Percentiles rank a stretch among this genome's conserved stretches.
Conservation (phyloP, 1,284 basidiomycete genomes). For the Ustilago trichophora region DNA sequence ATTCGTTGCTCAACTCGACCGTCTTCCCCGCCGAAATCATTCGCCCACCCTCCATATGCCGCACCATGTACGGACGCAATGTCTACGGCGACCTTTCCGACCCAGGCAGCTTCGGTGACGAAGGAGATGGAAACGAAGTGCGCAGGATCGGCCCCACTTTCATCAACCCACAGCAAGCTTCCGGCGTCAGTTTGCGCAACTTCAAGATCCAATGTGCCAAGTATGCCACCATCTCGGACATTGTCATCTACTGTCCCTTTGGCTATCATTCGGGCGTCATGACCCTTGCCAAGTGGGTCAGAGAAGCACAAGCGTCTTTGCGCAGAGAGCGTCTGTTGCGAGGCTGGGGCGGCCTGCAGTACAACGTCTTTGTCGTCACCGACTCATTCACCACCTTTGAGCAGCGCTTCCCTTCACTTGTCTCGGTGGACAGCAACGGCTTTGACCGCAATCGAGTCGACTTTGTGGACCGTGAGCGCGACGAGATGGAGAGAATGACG, state of each 20-base stretch:
- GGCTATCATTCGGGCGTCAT: slow-evolving; percentile 55
- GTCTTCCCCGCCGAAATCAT: slow-evolving; percentile 53
- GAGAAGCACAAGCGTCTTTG: slow-evolving; percentile 57
- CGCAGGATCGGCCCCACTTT: slow-evolving; percentile 39
- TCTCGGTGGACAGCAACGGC: slow-evolving; percentile 70
- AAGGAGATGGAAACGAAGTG: slow-evolving; percentile 10
- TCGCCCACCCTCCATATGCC: slow-evolving; percentile 30
- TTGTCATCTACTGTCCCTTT: slow-evolving; percentile 77
- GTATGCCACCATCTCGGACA: slow-evolving; percentile 86
- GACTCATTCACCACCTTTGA: slow-evolving; percentile 72
- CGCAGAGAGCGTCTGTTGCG: slow-evolving; percentile 70
- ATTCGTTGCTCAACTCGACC: slow-evolving; percentile 57
- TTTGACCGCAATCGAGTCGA: slow-evolving; percentile 68
- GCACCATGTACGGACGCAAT: slow-evolving; percentile 33
- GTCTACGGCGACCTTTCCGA: slow-evolving; percentile 22
- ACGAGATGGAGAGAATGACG: slow-evolving; percentile 88
- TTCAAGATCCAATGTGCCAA: slow-evolving; percentile 72
- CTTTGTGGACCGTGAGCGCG: slow-evolving; percentile 75
- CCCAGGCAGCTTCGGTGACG: slow-evolving; percentile 13
- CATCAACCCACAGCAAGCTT: slow-evolving; percentile 38
- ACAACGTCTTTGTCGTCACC: slow-evolving; percentile 86
- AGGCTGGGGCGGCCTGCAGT: slow-evolving; percentile 73
- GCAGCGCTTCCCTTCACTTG: slow-evolving; percentile 69
- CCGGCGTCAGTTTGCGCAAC: slow-evolving; percentile 61
- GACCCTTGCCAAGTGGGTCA: slow-evolving; percentile 52